Conservation (phyloP, 192 early-diverging fungal genomes). For the Haplosporangium gracile region DNA sequence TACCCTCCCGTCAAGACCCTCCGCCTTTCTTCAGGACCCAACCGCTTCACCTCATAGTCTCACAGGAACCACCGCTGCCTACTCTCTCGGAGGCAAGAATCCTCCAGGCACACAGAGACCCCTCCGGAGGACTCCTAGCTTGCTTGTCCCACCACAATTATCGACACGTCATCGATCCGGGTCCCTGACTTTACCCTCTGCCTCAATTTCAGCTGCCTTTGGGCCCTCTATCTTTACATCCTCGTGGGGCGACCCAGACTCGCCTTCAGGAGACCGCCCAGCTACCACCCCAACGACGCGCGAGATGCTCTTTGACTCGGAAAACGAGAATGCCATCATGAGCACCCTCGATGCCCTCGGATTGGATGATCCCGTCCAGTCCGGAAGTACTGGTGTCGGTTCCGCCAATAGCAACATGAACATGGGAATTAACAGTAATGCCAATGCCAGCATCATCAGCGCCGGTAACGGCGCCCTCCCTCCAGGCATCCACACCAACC, state of each 20-base stretch:
- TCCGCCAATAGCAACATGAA: conserved; percentile 16
- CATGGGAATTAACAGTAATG: conserved; percentile 13
- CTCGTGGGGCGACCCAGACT: conserved; percentile 64
- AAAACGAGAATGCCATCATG: conserved; percentile 68
- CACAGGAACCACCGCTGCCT: conserved; percentile 17
- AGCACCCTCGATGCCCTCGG: conserved; percentile 80
- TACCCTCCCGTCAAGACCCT: conserved; percentile 59
- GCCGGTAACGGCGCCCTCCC: conserved; percentile 11
- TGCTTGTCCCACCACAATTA: conserved; percentile 54
- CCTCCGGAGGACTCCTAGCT: conserved; percentile 36
- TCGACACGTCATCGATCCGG: conserved; percentile 66
- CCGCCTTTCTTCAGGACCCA: conserved; percentile 33
- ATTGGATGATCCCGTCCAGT: conserved; percentile 70
- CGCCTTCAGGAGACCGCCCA: conserved; percentile 56
- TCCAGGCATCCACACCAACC: conserved; percentile 33
- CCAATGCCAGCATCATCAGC: conserved; percentile 13
- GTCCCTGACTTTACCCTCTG: conserved; percentile 66
- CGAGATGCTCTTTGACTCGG: conserved; percentile 64
- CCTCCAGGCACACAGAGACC: conserved; percentile 34
- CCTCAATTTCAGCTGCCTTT: conserved; percentile 67
- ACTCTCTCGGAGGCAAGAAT: conserved; percentile 32
- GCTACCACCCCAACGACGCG: conserved; percentile 60
- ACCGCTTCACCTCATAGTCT: conserved; percentile 12
- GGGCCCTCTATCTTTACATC: conserved; percentile 72
- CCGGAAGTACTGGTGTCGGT: conserved; percentile 30